A percentile compares a stretch with the other conserved stretches of the same genome.
Conservation (phyloP, 2,329 filamentous ascomycete species). For the Diaporthe ilicicola region DNA sequence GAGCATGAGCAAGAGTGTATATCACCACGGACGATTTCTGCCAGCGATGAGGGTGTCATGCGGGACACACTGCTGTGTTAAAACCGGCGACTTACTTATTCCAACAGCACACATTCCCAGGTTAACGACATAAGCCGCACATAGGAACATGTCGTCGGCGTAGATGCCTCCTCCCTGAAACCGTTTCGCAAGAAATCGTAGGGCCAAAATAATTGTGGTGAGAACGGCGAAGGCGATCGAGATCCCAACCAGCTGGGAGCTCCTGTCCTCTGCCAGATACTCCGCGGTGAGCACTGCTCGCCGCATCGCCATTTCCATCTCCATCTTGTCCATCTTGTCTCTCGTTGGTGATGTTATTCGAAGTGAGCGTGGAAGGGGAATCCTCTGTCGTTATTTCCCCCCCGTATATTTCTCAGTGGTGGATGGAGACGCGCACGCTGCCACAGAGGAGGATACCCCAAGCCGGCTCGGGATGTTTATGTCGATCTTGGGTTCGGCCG, state of each 20-base stretch:
- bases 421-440: neutral
- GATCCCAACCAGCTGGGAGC: conserved; percentile 32
- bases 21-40: neutral
- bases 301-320: neutral
- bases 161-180: conserved; percentile 32
- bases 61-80: too few relatives aligned
- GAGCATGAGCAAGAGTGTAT: neutral
- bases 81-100: conserved; percentile 31
- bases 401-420: neutral
- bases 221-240: conserved; percentile 36
- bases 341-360: neutral
- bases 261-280: conserved; percentile 25
- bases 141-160: conserved; percentile 35
- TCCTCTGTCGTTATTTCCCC: neutral
- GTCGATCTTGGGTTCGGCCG: conserved; percentile 6
- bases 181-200: conserved; percentile 36
- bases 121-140: conserved; percentile 36
- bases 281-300: neutral
- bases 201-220: conserved; percentile 31
- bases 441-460: neutral
- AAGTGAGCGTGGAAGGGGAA: neutral
- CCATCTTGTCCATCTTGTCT: neutral
- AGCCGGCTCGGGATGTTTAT: conserved; percentile 22
- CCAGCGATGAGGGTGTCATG: neutral
- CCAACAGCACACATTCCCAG: conserved; percentile 37